These are phyloP conservation scores for Litsea cubeba DNA, from an alignment of 164 flowering plant genomes.

Conservation along the genomic window DNA sequence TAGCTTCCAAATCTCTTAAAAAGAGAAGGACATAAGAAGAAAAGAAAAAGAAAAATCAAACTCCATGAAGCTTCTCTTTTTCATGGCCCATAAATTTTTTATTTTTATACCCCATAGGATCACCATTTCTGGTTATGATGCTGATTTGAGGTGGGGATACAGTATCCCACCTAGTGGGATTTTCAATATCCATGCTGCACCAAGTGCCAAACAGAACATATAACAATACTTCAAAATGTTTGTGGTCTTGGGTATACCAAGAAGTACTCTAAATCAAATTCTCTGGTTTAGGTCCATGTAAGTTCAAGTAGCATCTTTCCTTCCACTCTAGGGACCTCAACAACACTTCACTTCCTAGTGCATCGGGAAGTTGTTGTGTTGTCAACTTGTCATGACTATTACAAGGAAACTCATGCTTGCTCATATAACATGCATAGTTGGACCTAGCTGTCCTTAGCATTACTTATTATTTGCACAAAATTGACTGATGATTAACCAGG, in stretches of 20 bases:
- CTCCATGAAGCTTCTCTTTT: too few relatives aligned
- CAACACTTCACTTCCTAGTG: background rate
- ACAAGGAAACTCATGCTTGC: background rate
- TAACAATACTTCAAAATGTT: background rate
- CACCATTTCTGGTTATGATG: background rate
- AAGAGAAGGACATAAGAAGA: too few relatives aligned
- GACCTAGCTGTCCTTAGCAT: background rate
- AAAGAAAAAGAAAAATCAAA: too few relatives aligned
- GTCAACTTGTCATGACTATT: too few relatives aligned
- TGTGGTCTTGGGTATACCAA: background rate
- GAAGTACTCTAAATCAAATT: background rate
- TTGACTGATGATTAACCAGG: slow-evolving; percentile 33
- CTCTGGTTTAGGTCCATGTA: background rate
- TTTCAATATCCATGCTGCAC: background rate
- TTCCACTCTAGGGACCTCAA: too few relatives aligned
- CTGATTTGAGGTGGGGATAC: background rate
- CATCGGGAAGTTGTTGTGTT: background rate
- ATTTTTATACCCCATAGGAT: background rate
- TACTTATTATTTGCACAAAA: background rate
- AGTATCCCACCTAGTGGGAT: background rate
- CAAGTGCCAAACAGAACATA: background rate
- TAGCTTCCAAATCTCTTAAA: too few relatives aligned
- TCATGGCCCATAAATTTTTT: too few relatives aligned
- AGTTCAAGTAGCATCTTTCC: background rate
- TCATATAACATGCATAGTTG: background rate